A percentile compares a stretch with the other conserved stretches of the same genome.
These are phyloP conservation scores for Dionaea muscipula DNA, from an alignment of 179 eudicot species.

Conservation along the genomic window DNA sequence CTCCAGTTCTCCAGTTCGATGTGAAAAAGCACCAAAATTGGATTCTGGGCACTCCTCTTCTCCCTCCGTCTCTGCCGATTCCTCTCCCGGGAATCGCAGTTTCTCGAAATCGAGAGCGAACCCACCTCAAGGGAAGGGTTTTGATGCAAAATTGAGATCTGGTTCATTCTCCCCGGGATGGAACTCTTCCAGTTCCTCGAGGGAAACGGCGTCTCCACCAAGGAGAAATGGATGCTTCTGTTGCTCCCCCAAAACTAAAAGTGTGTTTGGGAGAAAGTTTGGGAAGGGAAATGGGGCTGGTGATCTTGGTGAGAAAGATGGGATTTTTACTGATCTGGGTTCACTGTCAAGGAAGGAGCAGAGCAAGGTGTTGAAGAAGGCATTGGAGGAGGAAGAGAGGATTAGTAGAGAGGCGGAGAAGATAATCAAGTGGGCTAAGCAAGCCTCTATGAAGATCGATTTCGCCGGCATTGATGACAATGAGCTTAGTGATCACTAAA, in stretches of 20 bases:
- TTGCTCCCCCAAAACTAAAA: slow-evolving; percentile 66
- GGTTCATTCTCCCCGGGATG: slow-evolving; percentile 22
- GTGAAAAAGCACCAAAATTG: slow-evolving; percentile 10
- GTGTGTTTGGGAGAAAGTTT: slow-evolving; percentile 29
- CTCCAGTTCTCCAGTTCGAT: slow-evolving; percentile 5
- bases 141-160: slow-evolving; percentile 18
- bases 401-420: slow-evolving; percentile 74
- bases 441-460: slow-evolving; percentile 69
- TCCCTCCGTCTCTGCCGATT: slow-evolving; percentile 18
- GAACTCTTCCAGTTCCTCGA: slow-evolving; percentile 21
- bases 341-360: slow-evolving; percentile 44
- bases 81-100: slow-evolving; percentile 18
- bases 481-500: too few species aligned
- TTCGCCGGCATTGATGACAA: slow-evolving; percentile 40
- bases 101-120: slow-evolving; percentile 23
- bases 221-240: slow-evolving; percentile 57
- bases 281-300: slow-evolving; percentile 18
- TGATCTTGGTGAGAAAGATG: slow-evolving; percentile 28
- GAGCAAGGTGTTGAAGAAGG: slow-evolving; percentile 44
- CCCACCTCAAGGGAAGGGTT: slow-evolving; percentile 14
- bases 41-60: slow-evolving; percentile 24
- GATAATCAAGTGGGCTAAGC: slow-evolving; percentile 79
- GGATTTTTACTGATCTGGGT: slow-evolving; percentile 44
- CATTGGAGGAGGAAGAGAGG: slow-evolving; percentile 62
- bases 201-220: slow-evolving; percentile 30